phyloP scores from a whole-genome alignment of 2,329 filamentous ascomycete genomes.

The Colletotrichum tamarilloi region DNA sequence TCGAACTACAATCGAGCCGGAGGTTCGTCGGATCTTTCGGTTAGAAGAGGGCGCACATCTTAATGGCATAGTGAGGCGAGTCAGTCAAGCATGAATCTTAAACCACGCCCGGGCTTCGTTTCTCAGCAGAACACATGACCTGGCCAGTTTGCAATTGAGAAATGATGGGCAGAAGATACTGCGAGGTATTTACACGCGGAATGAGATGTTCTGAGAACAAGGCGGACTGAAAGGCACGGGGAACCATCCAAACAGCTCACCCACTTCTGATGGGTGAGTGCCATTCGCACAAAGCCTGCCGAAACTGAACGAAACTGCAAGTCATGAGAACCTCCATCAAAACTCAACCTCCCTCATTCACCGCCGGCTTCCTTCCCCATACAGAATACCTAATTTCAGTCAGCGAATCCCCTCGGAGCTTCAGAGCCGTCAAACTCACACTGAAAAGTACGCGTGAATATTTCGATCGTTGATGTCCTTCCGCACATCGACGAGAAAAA shows the following conservation, averaged over 20 bases:
- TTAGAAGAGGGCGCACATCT: neutral
- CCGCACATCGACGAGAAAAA: constrained; percentile 37
- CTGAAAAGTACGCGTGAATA: constrained; percentile 39
- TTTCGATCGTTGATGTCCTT: constrained; percentile 37
- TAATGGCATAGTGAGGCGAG: neutral
- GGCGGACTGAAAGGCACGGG: no score
- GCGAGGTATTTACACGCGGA: neutral
- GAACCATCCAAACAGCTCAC: neutral
- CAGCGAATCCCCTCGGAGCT: neutral
- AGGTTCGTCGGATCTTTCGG: neutral
- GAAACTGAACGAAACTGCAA: neutral
- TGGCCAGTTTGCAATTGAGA: neutral
- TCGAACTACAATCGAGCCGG: neutral
- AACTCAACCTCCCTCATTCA: neutral
- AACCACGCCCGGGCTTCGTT: neutral
- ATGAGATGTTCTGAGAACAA: neutral
- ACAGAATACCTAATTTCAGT: neutral
- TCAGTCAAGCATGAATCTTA: neutral
- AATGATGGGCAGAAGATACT: neutral
- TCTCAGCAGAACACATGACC: neutral
- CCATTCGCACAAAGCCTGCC: neutral
- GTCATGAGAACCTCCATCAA: neutral
- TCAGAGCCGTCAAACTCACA: neutral
- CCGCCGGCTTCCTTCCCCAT: neutral
- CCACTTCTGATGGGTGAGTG: neutral